These are phyloP conservation scores for Podaxis sp. DNA, from an alignment of 768 basidiomycete species.

Conservation along the genomic window DNA sequence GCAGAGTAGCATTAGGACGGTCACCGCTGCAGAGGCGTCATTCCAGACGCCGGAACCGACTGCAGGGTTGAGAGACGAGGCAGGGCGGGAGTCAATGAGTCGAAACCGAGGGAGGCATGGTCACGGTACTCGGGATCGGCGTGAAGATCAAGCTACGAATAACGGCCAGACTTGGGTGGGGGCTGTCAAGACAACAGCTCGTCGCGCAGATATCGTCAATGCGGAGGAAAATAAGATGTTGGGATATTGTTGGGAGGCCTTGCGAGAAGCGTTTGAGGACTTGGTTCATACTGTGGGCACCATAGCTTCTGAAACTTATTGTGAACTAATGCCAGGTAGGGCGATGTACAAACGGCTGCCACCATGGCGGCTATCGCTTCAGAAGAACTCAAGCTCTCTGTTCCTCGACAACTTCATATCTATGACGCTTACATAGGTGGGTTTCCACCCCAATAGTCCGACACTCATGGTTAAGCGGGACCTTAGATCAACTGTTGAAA, in stretches of 20 bases:
- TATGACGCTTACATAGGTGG: constrained; percentile 75
- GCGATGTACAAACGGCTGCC: constrained; percentile 80
- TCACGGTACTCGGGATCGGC: constrained; percentile 26
- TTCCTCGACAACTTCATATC: constrained; percentile 47
- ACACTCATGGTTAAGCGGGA: background rate
- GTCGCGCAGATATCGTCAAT: constrained; percentile 41
- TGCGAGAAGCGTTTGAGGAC: constrained; percentile 57
- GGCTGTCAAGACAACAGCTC: constrained; percentile 27
- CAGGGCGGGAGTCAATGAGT: constrained; percentile 23
- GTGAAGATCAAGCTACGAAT: constrained; percentile 20
- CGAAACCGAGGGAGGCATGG: constrained; percentile 29
- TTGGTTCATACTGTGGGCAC: constrained; percentile 59
- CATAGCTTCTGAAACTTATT: background rate
- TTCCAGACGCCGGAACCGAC: constrained; percentile 27
- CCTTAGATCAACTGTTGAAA: constrained; percentile 61
- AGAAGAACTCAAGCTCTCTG: constrained; percentile 52
- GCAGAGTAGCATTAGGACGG: constrained; percentile 69
- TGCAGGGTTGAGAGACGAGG: constrained; percentile 26
- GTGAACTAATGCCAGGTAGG: constrained; percentile 36
- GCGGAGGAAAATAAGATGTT: constrained; percentile 51
- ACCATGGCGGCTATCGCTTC: constrained; percentile 65
- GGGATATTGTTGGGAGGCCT: constrained; percentile 55
- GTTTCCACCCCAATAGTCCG: constrained; percentile 17
- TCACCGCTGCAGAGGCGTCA: constrained; percentile 55
- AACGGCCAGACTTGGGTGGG: constrained; percentile 9